Evolutionary conservation across 495 filamentous ascomycete genomes (phyloP).

Genomic region (Penicillium turbatum): DNA sequence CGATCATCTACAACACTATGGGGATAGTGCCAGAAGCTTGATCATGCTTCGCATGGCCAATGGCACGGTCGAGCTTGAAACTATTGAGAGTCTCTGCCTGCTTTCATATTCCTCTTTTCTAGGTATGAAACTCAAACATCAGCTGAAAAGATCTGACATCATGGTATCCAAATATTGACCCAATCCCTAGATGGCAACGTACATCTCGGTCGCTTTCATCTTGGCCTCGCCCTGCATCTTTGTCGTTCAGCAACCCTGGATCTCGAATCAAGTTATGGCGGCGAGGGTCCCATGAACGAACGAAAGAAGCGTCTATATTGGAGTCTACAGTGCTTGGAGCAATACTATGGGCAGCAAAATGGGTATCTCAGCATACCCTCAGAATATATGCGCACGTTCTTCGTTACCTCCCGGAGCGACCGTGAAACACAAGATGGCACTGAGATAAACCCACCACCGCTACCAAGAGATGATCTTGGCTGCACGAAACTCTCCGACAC

Average conservation of each 20-base stretch:
- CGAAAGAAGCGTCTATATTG: constrained; percentile 44
- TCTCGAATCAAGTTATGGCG: constrained; percentile 30
- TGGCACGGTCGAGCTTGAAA: constrained; percentile 42
- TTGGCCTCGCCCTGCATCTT: constrained; percentile 41
- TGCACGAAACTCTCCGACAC: constrained; percentile 28
- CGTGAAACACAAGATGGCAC: constrained; percentile 8
- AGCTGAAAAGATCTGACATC: not conserved
- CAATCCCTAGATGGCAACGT: constrained; percentile 35
- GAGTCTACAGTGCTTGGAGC: constrained; percentile 41
- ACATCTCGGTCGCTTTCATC: constrained; percentile 40
- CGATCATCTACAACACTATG: constrained; percentile 37
- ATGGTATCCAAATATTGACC: not conserved
- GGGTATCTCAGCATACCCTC: constrained; percentile 35
- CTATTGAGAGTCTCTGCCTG: constrained; percentile 43
- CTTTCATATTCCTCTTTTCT: constrained; percentile 43
- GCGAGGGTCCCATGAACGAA: constrained; percentile 28
- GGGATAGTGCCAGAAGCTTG: constrained; percentile 37
- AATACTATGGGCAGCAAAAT: constrained; percentile 40
- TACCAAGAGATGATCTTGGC: constrained; percentile 36
- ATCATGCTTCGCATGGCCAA: constrained; percentile 48
- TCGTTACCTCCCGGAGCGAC: constrained; percentile 22
- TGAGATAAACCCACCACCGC: constrained; percentile 28
- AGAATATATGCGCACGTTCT: constrained; percentile 33
- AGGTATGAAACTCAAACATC: constrained; percentile 20
- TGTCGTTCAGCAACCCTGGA: constrained; percentile 44